Evolutionary conservation across 257 asterid genomes (phyloP).

Genomic region (Solanum infundibuliforme): DNA sequence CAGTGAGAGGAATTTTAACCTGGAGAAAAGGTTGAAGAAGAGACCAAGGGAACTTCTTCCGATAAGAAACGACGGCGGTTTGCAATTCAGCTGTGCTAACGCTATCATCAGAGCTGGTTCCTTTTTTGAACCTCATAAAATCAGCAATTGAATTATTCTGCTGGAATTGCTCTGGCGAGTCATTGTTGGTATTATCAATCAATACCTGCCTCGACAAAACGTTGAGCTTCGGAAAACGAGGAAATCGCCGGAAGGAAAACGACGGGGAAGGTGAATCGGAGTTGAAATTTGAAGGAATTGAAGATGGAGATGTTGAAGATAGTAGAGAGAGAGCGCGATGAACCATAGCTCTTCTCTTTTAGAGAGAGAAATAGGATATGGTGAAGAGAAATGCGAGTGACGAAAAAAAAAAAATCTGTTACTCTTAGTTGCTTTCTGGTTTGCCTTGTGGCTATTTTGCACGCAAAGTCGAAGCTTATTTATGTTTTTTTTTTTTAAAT

Average conservation of each 20-base stretch:
- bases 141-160: constrained; percentile 77
- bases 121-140: constrained; percentile 75
- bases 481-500: not conserved
- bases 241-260: constrained; percentile 2
- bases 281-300: constrained; percentile 30
- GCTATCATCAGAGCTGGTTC: constrained; percentile 4
- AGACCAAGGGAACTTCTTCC: constrained; percentile 94
- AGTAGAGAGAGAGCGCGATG: constrained; percentile 36
- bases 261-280: constrained; percentile 19
- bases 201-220: constrained; percentile 17
- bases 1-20: constrained; percentile 19
- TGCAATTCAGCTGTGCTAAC: constrained; percentile 55
- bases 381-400: not conserved
- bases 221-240: constrained; percentile 20
- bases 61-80: constrained; percentile 74
- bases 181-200: constrained; percentile 12
- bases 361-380: constrained; percentile 3
- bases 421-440: not conserved
- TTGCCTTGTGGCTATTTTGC: not conserved
- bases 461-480: not conserved
- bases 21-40: constrained; percentile 73
- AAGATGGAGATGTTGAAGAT: constrained; percentile 29
- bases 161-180: constrained; percentile 48
- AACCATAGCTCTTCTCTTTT: constrained; percentile 30
- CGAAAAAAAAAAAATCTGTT: not conserved